These are phyloP conservation scores for Talinum fruticosum DNA, from an alignment of 148 eudicot genomes.

Conservation along the genomic window DNA sequence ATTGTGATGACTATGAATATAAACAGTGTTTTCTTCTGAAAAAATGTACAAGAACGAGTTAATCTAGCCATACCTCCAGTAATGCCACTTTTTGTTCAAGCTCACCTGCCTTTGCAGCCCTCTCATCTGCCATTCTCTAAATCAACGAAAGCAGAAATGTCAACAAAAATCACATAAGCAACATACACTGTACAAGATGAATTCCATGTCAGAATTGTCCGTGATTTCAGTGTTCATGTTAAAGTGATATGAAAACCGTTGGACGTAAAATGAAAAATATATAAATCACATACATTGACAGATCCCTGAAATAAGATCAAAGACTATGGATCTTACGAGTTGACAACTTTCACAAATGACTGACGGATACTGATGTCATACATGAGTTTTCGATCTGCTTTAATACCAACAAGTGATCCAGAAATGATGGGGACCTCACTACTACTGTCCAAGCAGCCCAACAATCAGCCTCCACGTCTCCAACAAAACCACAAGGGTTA, in stretches of 20 bases:
- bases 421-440: too few relatives aligned
- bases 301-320: background rate
- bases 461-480: too few relatives aligned
- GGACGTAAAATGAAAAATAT: background rate
- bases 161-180: slow-evolving; percentile 8
- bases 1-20: slow-evolving; percentile 8
- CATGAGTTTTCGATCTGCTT: slow-evolving; percentile 6
- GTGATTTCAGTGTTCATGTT: background rate
- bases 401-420: background rate
- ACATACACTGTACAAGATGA: background rate
- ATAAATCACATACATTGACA: background rate
- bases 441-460: too few relatives aligned
- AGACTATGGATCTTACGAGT: background rate
- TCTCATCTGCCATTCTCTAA: slow-evolving; percentile 93
- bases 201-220: background rate
- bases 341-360: background rate
- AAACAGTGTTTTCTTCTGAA: slow-evolving; percentile 5
- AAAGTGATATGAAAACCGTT: background rate
- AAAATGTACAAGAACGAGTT: background rate
- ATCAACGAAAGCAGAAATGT: slow-evolving; percentile 27
- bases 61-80: slow-evolving; percentile 66
- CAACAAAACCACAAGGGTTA: too few relatives aligned
- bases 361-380: background rate
- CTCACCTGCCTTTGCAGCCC: slow-evolving; percentile 79
- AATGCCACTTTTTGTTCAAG: slow-evolving; percentile 95